These are phyloP conservation scores for Atalantia buxifolia DNA, from an alignment of 345 rosid genomes.

Conservation along the genomic window DNA sequence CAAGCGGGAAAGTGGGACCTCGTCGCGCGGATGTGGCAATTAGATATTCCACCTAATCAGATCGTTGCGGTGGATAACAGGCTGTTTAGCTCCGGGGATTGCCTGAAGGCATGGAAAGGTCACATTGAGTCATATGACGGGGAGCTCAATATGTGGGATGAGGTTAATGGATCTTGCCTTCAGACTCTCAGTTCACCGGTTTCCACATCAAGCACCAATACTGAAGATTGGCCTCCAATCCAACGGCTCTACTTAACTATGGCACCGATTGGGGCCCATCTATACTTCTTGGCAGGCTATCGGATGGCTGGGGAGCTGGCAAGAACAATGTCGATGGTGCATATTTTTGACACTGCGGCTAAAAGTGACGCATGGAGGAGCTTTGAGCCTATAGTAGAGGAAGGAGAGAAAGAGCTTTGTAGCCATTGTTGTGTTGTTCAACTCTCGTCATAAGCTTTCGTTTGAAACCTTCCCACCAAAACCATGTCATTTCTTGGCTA, in stretches of 20 bases:
- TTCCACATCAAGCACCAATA: background rate
- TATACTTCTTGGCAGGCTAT: conserved; percentile 46
- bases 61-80: conserved; percentile 34
- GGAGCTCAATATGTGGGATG: conserved; percentile 44
- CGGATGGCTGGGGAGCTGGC: conserved; percentile 27
- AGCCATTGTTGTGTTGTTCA: conserved; percentile 51
- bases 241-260: conserved; percentile 38
- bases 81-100: conserved; percentile 60
- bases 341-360: conserved; percentile 38
- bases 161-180: conserved; percentile 40
- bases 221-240: conserved; percentile 19
- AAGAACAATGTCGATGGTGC: conserved; percentile 28
- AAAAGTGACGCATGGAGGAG: conserved; percentile 35
- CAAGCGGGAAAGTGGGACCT: conserved; percentile 35
- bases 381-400: conserved; percentile 33
- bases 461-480: background rate
- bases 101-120: conserved; percentile 59
- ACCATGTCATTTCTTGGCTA: background rate
- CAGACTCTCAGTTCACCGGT: conserved; percentile 21
- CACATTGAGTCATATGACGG: conserved; percentile 47
- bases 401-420: conserved; percentile 44
- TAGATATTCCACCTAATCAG: conserved; percentile 60
- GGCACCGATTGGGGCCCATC: conserved; percentile 43
- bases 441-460: background rate
- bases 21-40: conserved; percentile 54